Percentiles rank a stretch among this genome's conserved stretches.
Evolutionary conservation across 176 grass and related monocot species (phyloP).

Genomic region (Aegilops bicornis): DNA sequence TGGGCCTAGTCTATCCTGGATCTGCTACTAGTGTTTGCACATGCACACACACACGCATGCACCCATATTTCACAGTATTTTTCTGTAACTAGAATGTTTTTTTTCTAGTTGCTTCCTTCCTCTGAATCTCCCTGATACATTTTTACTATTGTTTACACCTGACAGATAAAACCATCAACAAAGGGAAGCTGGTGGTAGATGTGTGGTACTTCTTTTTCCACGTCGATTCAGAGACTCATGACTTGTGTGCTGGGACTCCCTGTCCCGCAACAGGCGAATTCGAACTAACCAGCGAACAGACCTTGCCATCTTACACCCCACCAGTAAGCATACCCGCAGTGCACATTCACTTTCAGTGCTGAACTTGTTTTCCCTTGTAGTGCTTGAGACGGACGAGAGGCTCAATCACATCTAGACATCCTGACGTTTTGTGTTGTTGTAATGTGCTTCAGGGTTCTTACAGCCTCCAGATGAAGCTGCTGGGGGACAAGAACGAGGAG

Average conservation of each 20-base stretch:
- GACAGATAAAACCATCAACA: slow-evolving; percentile 52
- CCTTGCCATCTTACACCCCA: slow-evolving; percentile 46
- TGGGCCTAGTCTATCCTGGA: not conserved
- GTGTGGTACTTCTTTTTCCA: slow-evolving; percentile 69
- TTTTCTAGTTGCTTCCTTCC: not conserved
- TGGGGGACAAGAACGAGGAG: slow-evolving; percentile 35
- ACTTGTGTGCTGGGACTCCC: slow-evolving; percentile 61
- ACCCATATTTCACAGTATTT: too few species aligned
- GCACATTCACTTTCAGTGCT: not conserved
- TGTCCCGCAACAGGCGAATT: slow-evolving; percentile 63
- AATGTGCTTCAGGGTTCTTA: slow-evolving; percentile 66
- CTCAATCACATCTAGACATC: not conserved
- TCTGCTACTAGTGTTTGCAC: not conserved
- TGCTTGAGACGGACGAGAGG: not conserved
- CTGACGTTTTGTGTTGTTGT: slow-evolving; percentile 5
- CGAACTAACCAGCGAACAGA: slow-evolving; percentile 40
- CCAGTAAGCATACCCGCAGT: slow-evolving; percentile 45
- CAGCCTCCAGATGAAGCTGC: slow-evolving; percentile 69
- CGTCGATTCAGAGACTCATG: slow-evolving; percentile 64
- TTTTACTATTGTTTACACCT: slow-evolving; percentile 31
- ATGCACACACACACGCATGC: not conserved
- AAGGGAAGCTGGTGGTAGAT: slow-evolving; percentile 65
- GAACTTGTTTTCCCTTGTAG: not conserved
- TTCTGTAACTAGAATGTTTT: not conserved
- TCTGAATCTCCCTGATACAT: not conserved